phyloP scores from a whole-genome alignment of 2,329 filamentous ascomycete species.

The Madurella mycetomatis region DNA sequence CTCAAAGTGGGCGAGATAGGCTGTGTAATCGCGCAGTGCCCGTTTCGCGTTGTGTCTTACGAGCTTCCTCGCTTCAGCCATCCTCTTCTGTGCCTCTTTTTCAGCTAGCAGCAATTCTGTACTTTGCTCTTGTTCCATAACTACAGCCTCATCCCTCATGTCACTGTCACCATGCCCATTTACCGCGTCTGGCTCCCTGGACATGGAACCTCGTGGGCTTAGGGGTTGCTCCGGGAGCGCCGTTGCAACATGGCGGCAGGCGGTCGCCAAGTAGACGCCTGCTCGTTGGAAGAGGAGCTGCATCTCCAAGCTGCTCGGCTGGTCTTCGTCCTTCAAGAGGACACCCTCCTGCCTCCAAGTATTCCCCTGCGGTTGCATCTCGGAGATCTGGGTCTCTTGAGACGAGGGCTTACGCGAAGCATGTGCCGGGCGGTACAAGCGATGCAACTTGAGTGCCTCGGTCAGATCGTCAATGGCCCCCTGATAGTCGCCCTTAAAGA shows the following conservation, averaged over 20 bases:
- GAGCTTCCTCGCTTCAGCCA: slow-evolving; percentile 59
- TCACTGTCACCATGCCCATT: background rate
- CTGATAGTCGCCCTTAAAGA: slow-evolving; percentile 70
- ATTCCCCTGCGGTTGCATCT: slow-evolving; percentile 28
- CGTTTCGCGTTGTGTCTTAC: slow-evolving; percentile 72
- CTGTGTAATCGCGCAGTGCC: slow-evolving; percentile 68
- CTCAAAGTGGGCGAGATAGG: slow-evolving; percentile 69
- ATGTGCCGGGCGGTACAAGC: slow-evolving; percentile 51
- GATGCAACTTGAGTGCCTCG: slow-evolving; percentile 54
- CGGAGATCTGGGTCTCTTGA: slow-evolving; percentile 45
- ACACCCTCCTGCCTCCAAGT: slow-evolving; percentile 32
- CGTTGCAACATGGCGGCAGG: slow-evolving; percentile 59
- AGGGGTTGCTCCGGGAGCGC: slow-evolving; percentile 32
- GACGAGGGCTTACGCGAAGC: slow-evolving; percentile 36
- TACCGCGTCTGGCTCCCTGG: background rate
- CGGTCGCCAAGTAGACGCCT: slow-evolving; percentile 65
- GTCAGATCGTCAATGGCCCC: slow-evolving; percentile 69
- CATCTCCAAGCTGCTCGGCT: slow-evolving; percentile 69
- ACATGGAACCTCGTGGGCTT: background rate
- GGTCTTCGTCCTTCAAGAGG: slow-evolving; percentile 44
- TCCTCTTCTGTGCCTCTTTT: slow-evolving; percentile 40
- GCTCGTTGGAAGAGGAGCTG: slow-evolving; percentile 76
- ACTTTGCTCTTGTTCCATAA: slow-evolving; percentile 15
- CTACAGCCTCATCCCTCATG: slow-evolving; percentile 9
- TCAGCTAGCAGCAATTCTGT: slow-evolving; percentile 39